Percentiles rank a stretch among this genome's conserved stretches.
Evolutionary conservation across 257 asterid genomes (phyloP).

Genomic region (Buddleja alternifolia): DNA sequence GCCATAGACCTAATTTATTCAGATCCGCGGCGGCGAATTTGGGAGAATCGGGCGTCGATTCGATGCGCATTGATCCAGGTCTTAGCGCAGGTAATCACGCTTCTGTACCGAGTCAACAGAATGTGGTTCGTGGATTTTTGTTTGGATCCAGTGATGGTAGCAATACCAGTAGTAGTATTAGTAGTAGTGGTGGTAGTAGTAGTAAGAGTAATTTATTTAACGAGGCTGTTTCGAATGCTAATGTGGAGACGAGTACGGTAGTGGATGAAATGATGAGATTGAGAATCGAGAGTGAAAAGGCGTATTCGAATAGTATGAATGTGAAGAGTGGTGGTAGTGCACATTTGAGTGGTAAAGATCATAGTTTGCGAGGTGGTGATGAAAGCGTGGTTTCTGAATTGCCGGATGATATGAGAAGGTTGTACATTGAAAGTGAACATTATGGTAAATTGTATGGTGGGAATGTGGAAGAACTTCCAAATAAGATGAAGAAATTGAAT

Average conservation of each 20-base stretch:
- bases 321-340: slow-evolving; percentile 25
- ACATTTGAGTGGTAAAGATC: slow-evolving; percentile 38
- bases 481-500: slow-evolving; percentile 66
- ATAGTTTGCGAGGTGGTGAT: slow-evolving; percentile 36
- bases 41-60: slow-evolving; percentile 33
- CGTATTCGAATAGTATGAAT: slow-evolving; percentile 24
- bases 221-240: slow-evolving; percentile 27
- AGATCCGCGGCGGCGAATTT: slow-evolving; percentile 26
- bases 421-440: slow-evolving; percentile 50
- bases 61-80: slow-evolving; percentile 39
- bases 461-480: slow-evolving; percentile 45
- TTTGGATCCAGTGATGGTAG: slow-evolving; percentile 41
- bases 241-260: slow-evolving; percentile 42
- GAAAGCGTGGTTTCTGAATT: slow-evolving; percentile 49
- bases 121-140: slow-evolving; percentile 42
- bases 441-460: slow-evolving; percentile 30
- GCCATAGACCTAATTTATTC: slow-evolving; percentile 51
- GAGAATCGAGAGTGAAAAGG: slow-evolving; percentile 47
- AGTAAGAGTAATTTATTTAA: slow-evolving; percentile 14
- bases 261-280: slow-evolving; percentile 55
- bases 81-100: slow-evolving; percentile 26
- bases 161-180: slow-evolving; percentile 4
- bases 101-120: slow-evolving; percentile 31
- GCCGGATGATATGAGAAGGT: slow-evolving; percentile 61
- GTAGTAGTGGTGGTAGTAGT: neutral